phyloP scores from a whole-genome alignment of 1,139 yeast genomes.

The Geotrichum aggregatum region DNA sequence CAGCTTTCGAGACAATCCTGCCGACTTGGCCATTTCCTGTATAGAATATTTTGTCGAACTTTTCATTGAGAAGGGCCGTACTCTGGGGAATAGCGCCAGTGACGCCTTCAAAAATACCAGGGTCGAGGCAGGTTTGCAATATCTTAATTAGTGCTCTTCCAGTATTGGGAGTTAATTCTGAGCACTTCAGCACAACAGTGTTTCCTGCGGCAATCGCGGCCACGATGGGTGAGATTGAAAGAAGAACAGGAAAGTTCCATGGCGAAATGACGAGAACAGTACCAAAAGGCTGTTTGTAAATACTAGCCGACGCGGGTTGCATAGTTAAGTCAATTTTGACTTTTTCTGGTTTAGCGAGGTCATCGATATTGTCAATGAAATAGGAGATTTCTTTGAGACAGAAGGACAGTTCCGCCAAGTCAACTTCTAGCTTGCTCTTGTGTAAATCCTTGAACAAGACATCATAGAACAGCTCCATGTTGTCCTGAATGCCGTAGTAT shows the following conservation, averaged over 20 bases:
- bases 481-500: slow-evolving; percentile 61
- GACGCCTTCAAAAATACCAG: slow-evolving; percentile 55
- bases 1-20: slow-evolving; percentile 68
- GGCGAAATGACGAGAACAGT: slow-evolving; percentile 74
- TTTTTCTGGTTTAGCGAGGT: slow-evolving; percentile 57
- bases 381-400: slow-evolving; percentile 55
- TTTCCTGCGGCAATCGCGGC: slow-evolving; percentile 91
- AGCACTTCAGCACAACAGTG: slow-evolving; percentile 72
- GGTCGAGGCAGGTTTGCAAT: slow-evolving; percentile 52
- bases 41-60: slow-evolving; percentile 78
- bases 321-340: slow-evolving; percentile 48
- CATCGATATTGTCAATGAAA: slow-evolving; percentile 55
- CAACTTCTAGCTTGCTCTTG: slow-evolving; percentile 59
- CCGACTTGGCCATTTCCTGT: slow-evolving; percentile 83
- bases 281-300: slow-evolving; percentile 72
- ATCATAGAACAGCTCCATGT: slow-evolving; percentile 50
- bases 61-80: slow-evolving; percentile 57
- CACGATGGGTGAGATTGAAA: slow-evolving; percentile 62
- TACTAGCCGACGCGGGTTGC: slow-evolving; percentile 46
- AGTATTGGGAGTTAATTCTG: slow-evolving; percentile 68
- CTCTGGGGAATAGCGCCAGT: slow-evolving; percentile 75
- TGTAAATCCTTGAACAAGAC: slow-evolving; percentile 67
- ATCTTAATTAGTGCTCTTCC: slow-evolving; percentile 54
- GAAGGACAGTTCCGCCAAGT: slow-evolving; percentile 52
- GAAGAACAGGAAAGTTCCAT: slow-evolving; percentile 76